Base-by-base conservation (phyloP, 495 filamentous ascomycete species). In the Penicillium psychrofluorescens region DNA sequence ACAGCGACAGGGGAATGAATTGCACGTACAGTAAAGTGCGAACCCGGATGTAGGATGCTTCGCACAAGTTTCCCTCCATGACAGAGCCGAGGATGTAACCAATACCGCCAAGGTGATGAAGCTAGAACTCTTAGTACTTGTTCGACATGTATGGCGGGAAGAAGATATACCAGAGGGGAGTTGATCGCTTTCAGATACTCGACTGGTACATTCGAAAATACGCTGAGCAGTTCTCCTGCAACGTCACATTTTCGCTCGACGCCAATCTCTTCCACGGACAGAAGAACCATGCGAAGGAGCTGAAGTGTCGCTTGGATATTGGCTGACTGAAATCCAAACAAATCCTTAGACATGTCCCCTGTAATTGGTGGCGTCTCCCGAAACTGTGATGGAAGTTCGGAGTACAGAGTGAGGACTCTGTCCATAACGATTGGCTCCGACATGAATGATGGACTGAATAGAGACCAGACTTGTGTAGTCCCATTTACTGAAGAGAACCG, bases 251-350 rank as follows among this genome's bases (percentile, higher is more conserved):
- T 73, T 22, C 65, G 55, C 35, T 70, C 58, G 4, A 71, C 56
- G 22, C 65, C 66, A 31, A 57, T 59, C 32, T 66, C 60, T 33
- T 67, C 68, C 0, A 63, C 56, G 4, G 66, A 66, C 44, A 75
- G 63, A 8, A 74, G 55, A 6, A 71, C 59, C 60, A 77, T 74
- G 8, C 71, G 69, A 7, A 77, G 62, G 9, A 77, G 63, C 43
- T 73, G 69, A 10, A 77, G 50, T 4, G 70, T 76, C 5, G 71
- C 70, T 22, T 67, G 61, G 35, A 78, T 76, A 41, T 76, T 75
- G 34, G 74, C 74, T n/a, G 70, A 69, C 51, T 77, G 72, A 37
- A 76, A 75, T 1, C 70, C 66, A 40, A 68, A 71, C 1, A 68
- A 55, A 46, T 74, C 65, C 15, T 58, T 55, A 0, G 31, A 39